phyloP scores from a whole-genome alignment of 2,329 filamentous ascomycete genomes.

The Emmonsia crescens region DNA sequence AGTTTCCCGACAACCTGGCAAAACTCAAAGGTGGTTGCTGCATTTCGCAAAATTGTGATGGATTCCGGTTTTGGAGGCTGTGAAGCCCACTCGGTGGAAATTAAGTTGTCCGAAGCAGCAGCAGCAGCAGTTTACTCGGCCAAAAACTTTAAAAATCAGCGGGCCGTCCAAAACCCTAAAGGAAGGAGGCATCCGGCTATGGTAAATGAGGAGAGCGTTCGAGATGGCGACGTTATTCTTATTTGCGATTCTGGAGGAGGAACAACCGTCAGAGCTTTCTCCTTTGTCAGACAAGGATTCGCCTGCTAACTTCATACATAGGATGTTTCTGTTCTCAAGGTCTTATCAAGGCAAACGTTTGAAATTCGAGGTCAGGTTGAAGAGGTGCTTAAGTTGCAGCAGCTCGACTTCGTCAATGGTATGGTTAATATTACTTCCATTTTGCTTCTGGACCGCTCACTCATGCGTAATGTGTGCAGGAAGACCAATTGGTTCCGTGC shows the following conservation, averaged over 20 bases:
- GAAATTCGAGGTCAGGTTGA: background rate
- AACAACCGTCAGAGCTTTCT: constrained; percentile 1
- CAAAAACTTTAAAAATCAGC: background rate
- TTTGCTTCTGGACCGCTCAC: background rate
- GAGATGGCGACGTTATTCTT: background rate
- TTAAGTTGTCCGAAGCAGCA: background rate
- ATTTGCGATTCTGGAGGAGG: constrained; percentile 6
- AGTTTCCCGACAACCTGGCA: constrained; percentile 7
- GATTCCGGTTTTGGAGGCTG: background rate
- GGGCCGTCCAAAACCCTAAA: background rate
- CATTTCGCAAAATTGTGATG: background rate
- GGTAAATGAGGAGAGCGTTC: background rate
- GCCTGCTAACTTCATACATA: background rate
- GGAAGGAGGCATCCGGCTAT: background rate
- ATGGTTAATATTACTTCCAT: background rate
- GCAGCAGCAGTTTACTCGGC: constrained; percentile 4
- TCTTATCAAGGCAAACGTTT: background rate
- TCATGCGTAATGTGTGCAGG: background rate
- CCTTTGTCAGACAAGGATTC: background rate
- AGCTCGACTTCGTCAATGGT: constrained; percentile 2
- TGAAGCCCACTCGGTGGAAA: constrained; percentile 1
- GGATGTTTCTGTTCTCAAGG: constrained; percentile 4
- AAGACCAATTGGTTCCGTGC: constrained; percentile 3
- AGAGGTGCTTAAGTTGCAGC: constrained; percentile 1
- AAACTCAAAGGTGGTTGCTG: background rate